A percentile compares a stretch with the other conserved stretches of the same genome.
Conservation (phyloP, 148 eudicot species). For the Cornus kousa region DNA sequence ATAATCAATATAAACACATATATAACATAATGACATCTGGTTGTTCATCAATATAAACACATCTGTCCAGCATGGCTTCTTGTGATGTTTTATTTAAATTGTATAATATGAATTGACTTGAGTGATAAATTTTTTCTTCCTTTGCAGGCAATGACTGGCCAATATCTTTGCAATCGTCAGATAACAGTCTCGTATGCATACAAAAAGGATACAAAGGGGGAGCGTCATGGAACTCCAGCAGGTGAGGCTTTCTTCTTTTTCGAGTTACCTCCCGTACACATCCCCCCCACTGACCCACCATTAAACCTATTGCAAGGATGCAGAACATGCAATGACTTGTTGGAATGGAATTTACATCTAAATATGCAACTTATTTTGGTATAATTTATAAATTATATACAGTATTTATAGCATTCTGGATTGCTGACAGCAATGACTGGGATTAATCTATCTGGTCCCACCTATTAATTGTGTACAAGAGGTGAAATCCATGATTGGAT, state of each 20-base stretch:
- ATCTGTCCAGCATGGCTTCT: too few species aligned
- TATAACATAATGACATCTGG: too few species aligned
- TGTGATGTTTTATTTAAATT: too few species aligned
- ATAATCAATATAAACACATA: too few species aligned
- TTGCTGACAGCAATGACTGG: background rate
- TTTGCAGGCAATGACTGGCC: constrained; percentile 96
- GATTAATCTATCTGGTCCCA: background rate
- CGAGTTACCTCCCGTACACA: background rate
- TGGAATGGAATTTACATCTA: background rate
- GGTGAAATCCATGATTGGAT: too few species aligned
- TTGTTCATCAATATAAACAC: too few species aligned
- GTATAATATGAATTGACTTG: background rate
- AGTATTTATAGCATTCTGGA: too few species aligned
- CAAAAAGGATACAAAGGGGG: constrained; percentile 98
- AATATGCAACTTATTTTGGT: background rate
- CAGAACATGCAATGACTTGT: background rate
- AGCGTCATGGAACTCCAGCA: constrained; percentile 98
- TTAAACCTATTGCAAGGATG: background rate
- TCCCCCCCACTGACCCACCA: too few species aligned
- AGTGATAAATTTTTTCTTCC: background rate
- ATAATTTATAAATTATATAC: too few species aligned
- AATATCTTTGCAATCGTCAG: constrained; percentile 96
- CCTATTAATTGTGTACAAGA: too few species aligned
- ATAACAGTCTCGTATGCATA: constrained; percentile 95
- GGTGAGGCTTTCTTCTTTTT: constrained; percentile 36